Evolutionary conservation across 169 alveolate genomes (phyloP).

Genomic region (Amoebophrya sp.): DNA sequence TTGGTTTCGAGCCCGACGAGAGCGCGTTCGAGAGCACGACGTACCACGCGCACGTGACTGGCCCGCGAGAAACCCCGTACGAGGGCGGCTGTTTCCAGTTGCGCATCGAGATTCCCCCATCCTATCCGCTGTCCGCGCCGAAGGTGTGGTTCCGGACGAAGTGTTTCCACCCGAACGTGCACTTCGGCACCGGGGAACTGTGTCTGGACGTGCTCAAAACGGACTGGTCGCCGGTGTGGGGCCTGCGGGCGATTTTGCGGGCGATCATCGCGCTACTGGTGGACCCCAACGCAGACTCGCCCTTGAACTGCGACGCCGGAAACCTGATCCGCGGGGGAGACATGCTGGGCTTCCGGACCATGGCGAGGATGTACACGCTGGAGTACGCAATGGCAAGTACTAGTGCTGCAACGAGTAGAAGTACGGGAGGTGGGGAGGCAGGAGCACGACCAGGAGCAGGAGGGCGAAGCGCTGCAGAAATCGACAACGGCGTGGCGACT

Average conservation of each 20-base stretch:
- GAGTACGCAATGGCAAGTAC: constrained; percentile 78
- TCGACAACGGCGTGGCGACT: too few species aligned
- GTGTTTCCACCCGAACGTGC: constrained; percentile 86
- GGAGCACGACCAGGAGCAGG: too few species aligned
- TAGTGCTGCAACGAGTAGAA: too few species aligned
- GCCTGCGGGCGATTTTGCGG: constrained; percentile 70
- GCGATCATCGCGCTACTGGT: constrained; percentile 68
- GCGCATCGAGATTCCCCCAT: constrained; percentile 58
- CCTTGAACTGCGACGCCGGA: constrained; percentile 87
- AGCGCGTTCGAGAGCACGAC: not conserved
- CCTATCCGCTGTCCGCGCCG: constrained; percentile 85
- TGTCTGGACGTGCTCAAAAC: constrained; percentile 79
- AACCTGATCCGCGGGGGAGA: constrained; percentile 73
- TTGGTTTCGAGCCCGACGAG: not conserved
- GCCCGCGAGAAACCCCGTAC: not conserved
- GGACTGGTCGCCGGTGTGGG: constrained; percentile 91
- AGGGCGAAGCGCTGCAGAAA: too few species aligned
- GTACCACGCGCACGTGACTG: not conserved
- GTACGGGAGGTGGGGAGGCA: too few species aligned
- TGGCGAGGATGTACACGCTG: constrained; percentile 87
- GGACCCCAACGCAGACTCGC: constrained; percentile 87
- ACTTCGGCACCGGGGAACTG: constrained; percentile 76
- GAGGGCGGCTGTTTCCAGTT: constrained; percentile 58
- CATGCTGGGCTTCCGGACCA: constrained; percentile 66
- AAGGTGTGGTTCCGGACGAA: constrained; percentile 69